Conservation (phyloP, 345 rosid species). For the Syzygium jambos region DNA sequence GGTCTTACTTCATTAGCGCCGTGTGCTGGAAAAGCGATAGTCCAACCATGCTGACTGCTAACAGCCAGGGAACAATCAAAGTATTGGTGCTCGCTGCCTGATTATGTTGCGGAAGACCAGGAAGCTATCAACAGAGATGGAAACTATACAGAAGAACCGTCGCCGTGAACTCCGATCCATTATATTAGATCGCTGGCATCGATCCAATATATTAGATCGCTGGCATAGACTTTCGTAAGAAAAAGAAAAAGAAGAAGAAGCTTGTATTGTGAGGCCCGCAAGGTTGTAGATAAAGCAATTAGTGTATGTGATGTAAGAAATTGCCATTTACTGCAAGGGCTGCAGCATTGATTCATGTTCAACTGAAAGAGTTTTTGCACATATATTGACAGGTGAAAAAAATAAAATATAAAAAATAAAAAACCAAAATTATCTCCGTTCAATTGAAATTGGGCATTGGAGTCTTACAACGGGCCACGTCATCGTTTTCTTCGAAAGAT, state of each 20-base stretch:
- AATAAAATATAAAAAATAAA: accelerated
- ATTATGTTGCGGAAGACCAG: not conserved
- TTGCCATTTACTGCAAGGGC: not conserved
- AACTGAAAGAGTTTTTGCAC: not conserved
- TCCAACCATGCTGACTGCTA: slow-evolving; percentile 89
- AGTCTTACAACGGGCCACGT: not conserved
- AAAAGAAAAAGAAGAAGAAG: not conserved
- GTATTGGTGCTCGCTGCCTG: slow-evolving; percentile 80
- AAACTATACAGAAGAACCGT: not conserved
- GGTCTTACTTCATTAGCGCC: slow-evolving; percentile 85
- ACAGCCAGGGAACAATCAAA: slow-evolving; percentile 98
- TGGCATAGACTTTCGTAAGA: not conserved
- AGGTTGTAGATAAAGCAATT: not conserved
- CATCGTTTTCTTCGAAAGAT: no score
- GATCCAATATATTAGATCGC: not conserved
- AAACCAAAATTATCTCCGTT: no score
- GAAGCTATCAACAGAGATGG: not conserved
- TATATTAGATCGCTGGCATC: not conserved
- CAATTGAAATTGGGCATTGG: not conserved
- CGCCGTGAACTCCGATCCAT: not conserved
- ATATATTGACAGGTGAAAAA: not conserved
- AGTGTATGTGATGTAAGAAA: not conserved
- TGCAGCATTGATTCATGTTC: not conserved
- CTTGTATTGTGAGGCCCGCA: not conserved
- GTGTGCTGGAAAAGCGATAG: slow-evolving; percentile 98